phyloP scores from a whole-genome alignment of 352 stramenopile genomes.

The Phytophthora vignae region DNA sequence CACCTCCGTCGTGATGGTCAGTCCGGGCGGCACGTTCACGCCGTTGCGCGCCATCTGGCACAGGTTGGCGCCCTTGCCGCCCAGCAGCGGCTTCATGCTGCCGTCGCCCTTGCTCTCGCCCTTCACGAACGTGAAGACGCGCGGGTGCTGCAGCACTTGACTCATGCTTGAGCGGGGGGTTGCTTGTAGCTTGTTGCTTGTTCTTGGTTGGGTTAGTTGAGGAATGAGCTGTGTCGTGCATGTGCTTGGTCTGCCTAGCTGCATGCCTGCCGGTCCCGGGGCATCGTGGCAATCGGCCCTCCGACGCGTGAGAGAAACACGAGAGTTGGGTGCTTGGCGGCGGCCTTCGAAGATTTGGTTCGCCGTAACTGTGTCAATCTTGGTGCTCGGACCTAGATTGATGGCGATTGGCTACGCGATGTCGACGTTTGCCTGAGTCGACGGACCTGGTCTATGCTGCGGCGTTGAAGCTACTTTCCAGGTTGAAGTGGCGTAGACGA shows the following conservation, averaged over 20 bases:
- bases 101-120: slow-evolving; percentile 36
- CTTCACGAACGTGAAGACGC: slow-evolving; percentile 41
- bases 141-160: slow-evolving; percentile 31
- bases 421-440: too few species aligned
- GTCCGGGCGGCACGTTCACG: slow-evolving; percentile 35
- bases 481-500: too few species aligned
- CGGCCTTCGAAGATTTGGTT: too few species aligned
- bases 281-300: too few species aligned
- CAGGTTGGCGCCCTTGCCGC: slow-evolving; percentile 40
- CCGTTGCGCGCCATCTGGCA: slow-evolving; percentile 40
- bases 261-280: background rate
- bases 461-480: too few species aligned
- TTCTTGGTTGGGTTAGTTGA: slow-evolving; percentile 38
- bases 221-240: slow-evolving; percentile 36
- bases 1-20: slow-evolving; percentile 39
- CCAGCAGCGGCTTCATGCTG: slow-evolving; percentile 38
- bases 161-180: slow-evolving; percentile 20
- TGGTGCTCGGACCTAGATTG: too few species aligned
- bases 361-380: too few species aligned
- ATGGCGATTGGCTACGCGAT: too few species aligned
- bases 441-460: too few species aligned
- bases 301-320: too few species aligned
- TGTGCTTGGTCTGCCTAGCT: too few species aligned
- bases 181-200: slow-evolving; percentile 6
- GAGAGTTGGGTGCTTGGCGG: too few species aligned